Base-by-base conservation (phyloP, 805 yeast genomes). In the Dipodascus albidus region DNA sequence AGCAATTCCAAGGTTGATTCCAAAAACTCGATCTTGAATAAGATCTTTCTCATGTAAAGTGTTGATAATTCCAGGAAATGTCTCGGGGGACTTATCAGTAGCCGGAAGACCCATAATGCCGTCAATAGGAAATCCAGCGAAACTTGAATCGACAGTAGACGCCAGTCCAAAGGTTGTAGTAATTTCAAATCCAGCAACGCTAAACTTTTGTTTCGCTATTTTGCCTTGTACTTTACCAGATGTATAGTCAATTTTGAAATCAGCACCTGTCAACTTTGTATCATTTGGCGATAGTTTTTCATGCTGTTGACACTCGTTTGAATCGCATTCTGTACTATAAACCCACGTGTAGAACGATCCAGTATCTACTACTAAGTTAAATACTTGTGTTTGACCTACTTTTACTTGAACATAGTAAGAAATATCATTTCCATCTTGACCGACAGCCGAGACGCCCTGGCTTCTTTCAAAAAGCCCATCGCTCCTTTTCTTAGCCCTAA, bases 281-380 rank as follows among this genome's bases (percentile, higher is more conserved):
- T 51, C 21, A 20, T 53, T 54, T 14, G 47, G 49, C 35, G 56
- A 54, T 23, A 56, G 53, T 19, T 15, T 56, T 23, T 15, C 54
- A 50, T 58, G 67, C 23, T 58, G 48, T 22, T 74, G 66, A 56
- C 86, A 82, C 0, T 78, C 70, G 8, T 58, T 55, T 51, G 72
- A 72, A 1, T 67, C 63, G 67, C 87, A 82, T 33, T 74, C 65
- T 1, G 71, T 62, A 50, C 78, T 80, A 62, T 79, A 81, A 2
- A 82, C 72, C 87, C 87, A 82, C 1, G 80, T 62, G 54, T 80
- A 76, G 20, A 81, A 80, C 23, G 84, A 79, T 4, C 85, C 87
- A 0, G 87, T 82, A 64, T 82, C 87, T 17, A 82, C 66, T 19
- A 82, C 71, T 42, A 82, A 66, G 2, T 78, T 78, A 58, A 74